Evolutionary conservation across 2,329 filamentous ascomycete genomes (phyloP), one percentile per base, ranked within the genome.

Genomic region (Zopfia rhizophila): DNA sequence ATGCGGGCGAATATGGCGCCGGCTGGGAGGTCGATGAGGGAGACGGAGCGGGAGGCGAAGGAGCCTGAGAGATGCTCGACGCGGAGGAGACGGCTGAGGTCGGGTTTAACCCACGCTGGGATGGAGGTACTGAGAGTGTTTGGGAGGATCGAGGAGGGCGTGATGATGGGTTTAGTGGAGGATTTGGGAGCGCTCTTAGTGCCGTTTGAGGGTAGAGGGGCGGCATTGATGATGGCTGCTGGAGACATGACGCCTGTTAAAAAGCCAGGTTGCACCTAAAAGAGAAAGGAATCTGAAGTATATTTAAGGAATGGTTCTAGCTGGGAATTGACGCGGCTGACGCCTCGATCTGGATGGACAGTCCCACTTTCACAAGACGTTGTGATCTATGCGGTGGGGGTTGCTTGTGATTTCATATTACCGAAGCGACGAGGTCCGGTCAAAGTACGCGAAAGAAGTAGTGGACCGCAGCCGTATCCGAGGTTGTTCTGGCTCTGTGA

Each of bases 1-100:
- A 83, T 78, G 51, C 72, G 74, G 4, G 71, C 65, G 55, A 83
- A 79, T 55, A 81, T 55, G n/a, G 78, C 70, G 31, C 76, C 76
- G 1, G 79, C 72, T 8, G 79, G 78, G 1, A 81, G 72, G n/a
- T 68, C 66, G 46, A 82, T 71, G 24, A 77, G 75, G 12, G 78
- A 82, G 35, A 75, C 62, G 19, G 80, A 75, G 22, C 71, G 70
- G 37, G 73, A 74, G 22, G 71, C 65, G 44, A 74, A 78, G 29
- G 70, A 66, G 25, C 72, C 67, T 0, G 68, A 66, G 21, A 63
- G 48, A 45, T 72, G 73, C 21, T 72, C 62, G 37, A 75, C 72
- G 23, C 46, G 58, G 38, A 74, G 66, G 11, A 76, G 65, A 30
- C 65, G 60, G 18, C 61, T 44, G 41, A 78, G 72, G 51, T 73